Conservation (phyloP, 2,329 filamentous ascomycete genomes). For the Madurella fahalii region DNA sequence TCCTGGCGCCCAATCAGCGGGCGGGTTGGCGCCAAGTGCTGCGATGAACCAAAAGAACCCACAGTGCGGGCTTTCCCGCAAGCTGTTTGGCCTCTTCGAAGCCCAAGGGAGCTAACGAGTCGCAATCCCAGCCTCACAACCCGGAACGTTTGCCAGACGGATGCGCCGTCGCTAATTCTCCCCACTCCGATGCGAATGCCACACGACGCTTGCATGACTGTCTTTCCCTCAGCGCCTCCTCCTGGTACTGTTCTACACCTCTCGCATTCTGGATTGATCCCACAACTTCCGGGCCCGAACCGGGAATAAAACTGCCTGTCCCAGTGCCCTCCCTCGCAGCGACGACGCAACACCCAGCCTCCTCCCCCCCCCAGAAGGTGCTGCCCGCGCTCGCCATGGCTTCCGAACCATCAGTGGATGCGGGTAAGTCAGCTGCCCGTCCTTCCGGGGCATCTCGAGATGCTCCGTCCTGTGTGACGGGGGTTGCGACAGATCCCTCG, state of each 20-base stretch:
- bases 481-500: neutral
- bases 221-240: neutral
- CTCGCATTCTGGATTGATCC: neutral
- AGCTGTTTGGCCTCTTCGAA: constrained; percentile 18
- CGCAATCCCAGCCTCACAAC: constrained; percentile 22
- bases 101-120: constrained; percentile 20
- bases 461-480: too few species aligned
- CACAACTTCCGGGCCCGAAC: neutral
- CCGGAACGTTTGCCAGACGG: neutral
- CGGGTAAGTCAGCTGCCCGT: neutral
- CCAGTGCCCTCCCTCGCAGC: neutral
- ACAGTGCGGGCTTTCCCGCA: constrained; percentile 19
- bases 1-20: constrained; percentile 18
- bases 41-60: constrained; percentile 11
- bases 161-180: neutral
- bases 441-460: neutral
- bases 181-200: constrained; percentile 3
- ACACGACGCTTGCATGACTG: neutral
- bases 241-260: neutral
- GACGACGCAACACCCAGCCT: neutral
- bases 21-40: constrained; percentile 15
- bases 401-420: constrained; percentile 28
- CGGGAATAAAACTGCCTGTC: neutral
- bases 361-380: neutral
- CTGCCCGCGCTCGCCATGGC: constrained; percentile 26